Conservation (phyloP, 495 filamentous ascomycete genomes). For the Articulospora tetracladia region DNA sequence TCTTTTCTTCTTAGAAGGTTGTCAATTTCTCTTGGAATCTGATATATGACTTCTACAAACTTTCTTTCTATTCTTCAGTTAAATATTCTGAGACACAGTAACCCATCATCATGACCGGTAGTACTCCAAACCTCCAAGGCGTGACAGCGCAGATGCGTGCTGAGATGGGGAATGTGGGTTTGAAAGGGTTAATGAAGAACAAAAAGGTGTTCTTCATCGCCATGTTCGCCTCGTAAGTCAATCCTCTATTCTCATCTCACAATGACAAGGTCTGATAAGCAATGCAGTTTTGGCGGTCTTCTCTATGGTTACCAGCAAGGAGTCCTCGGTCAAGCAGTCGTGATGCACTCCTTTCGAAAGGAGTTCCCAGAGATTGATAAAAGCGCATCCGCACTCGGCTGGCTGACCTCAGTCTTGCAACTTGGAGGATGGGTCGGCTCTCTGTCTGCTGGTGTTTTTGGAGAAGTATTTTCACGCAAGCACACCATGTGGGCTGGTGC, state of each 20-base stretch:
- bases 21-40: neutral
- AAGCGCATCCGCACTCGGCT: conserved; percentile 22
- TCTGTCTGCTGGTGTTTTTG: conserved; percentile 20
- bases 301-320: conserved; percentile 47
- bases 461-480: conserved; percentile 24
- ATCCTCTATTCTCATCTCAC: conserved; percentile 3
- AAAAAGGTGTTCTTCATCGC: conserved; percentile 39
- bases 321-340: conserved; percentile 38
- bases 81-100: neutral
- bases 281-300: conserved; percentile 37
- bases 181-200: conserved; percentile 6
- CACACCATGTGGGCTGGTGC: conserved; percentile 23
- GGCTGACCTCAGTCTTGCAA: conserved; percentile 33
- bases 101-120: neutral
- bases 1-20: neutral
- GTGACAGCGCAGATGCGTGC: conserved; percentile 4
- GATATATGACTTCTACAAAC: neutral
- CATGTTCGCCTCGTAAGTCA: conserved; percentile 36
- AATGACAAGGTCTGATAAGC: neutral
- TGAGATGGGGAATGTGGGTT: neutral
- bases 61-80: neutral
- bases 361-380: conserved; percentile 36
- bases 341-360: conserved; percentile 39
- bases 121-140: neutral
- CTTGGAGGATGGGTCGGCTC: conserved; percentile 21